Evolutionary conservation across 768 basidiomycete genomes (phyloP).

Genomic region (Sarcodon aspratus): DNA sequence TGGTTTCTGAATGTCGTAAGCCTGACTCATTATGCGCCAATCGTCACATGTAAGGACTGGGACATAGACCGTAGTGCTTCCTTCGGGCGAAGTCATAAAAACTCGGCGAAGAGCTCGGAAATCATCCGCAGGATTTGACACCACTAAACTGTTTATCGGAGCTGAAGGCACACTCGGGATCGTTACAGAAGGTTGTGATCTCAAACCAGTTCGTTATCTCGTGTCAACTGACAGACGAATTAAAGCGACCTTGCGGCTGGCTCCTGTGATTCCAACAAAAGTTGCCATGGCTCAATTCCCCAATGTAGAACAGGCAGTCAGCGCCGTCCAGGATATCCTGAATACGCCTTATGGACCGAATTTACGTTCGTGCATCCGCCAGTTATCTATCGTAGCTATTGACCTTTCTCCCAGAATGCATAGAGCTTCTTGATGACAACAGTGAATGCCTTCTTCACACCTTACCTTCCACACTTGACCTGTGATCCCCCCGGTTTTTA

Average conservation of each 20-base stretch:
- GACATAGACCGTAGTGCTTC: constrained; percentile 68
- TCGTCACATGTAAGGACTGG: neutral
- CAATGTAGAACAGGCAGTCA: constrained; percentile 62
- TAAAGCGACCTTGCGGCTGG: constrained; percentile 68
- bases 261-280: constrained; percentile 70
- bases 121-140: constrained; percentile 78
- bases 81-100: constrained; percentile 77
- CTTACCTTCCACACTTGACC: neutral
- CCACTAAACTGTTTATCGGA: constrained; percentile 79
- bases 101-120: constrained; percentile 72
- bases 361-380: constrained; percentile 38
- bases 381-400: neutral
- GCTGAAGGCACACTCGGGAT: constrained; percentile 85
- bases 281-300: constrained; percentile 87
- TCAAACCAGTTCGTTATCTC: neutral
- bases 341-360: constrained; percentile 55
- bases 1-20: constrained; percentile 76
- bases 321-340: constrained; percentile 73
- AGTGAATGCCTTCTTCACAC: constrained; percentile 26
- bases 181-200: constrained; percentile 57
- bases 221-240: neutral
- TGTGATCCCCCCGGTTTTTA: constrained; percentile 10
- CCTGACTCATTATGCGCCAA: constrained; percentile 1
- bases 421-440: constrained; percentile 75
- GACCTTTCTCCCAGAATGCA: constrained; percentile 47